Conservation (phyloP, 1,139 yeast species). For the Yamadazyma triangularis region DNA sequence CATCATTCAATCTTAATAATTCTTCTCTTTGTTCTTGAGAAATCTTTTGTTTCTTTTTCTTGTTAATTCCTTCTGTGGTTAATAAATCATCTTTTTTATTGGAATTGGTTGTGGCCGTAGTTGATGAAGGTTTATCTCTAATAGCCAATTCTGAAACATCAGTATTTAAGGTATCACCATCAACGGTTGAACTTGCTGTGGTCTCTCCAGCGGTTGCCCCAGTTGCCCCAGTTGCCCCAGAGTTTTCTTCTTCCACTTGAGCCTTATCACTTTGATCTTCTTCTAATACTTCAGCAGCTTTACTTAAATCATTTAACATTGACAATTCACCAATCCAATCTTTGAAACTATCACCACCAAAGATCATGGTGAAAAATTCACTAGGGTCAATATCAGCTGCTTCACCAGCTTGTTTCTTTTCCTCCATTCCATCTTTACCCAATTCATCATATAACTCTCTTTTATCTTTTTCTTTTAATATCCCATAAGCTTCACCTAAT, state of each 20-base stretch:
- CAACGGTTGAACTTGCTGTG: not conserved
- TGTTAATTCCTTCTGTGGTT: constrained; percentile 18
- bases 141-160: constrained; percentile 7
- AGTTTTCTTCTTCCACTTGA: constrained; percentile 1
- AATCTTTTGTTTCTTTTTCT: constrained; percentile 35
- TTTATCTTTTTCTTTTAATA: constrained; percentile 32
- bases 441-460: constrained; percentile 40
- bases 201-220: too few relatives aligned
- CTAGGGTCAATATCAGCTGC: constrained; percentile 31
- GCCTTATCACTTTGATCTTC: constrained; percentile 19
- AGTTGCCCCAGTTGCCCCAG: constrained; percentile 1
- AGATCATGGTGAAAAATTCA: constrained; percentile 67
- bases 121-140: constrained; percentile 1
- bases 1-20: constrained; percentile 47
- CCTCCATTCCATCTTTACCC: constrained; percentile 39
- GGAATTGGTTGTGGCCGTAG: too few relatives aligned
- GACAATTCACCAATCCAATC: constrained; percentile 89
- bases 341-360: constrained; percentile 84
- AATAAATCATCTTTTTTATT: constrained; percentile 8
- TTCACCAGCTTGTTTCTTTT: constrained; percentile 16
- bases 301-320: constrained; percentile 73
- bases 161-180: too few relatives aligned
- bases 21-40: constrained; percentile 53
- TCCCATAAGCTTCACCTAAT: constrained; percentile 52
- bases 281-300: constrained; percentile 61